Evolutionary conservation across 345 rosid genomes (phyloP), one percentile per base, ranked within the genome.

Genomic region (Bruguiera sexangula): DNA sequence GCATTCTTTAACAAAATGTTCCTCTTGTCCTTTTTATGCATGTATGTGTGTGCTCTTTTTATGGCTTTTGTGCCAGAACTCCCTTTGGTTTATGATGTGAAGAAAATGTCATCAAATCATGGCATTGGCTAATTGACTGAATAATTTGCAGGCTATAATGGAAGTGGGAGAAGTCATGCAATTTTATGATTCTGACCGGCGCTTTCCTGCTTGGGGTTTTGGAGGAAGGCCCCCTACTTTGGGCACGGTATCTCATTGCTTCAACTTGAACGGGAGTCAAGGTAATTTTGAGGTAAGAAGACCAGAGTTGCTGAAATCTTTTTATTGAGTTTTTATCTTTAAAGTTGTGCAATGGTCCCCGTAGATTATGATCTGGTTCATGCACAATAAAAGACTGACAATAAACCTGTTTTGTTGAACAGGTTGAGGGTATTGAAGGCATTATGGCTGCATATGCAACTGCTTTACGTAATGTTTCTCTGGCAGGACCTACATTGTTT

Each of bases 341-440:
- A 43, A 43, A 43, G 50, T 43, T 13, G 18, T 0, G 50, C 18
- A 43, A 43, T 15, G 50, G 19, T 43, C 19, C 50, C 50, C 50
- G 3, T 43, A 10, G 46, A 39, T 10, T 11, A 39, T 0, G 0
- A 11, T 39, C 46, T 39, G 46, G 13, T 39, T 10, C 10, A 39
- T 39, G 46, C 46, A 39, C 10, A 11, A 39, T 10, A 37, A 37
- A 10, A 37, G 15, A 0, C 46, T 37, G 8, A 10, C 46, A 9
- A 37, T 39, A 39, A 39, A 39, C 16, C 46, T 10, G 46, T 39
- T 39, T 39, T 39, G 15, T 69, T 60, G 65, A 68, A 73, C 67
- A 93, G 98, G 97, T 91, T 69, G 94, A 81, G 52, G 96, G 97
- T 62, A 82, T 91, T 74, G 85, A 85, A 71, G 96, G 98, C 73